A percentile compares a stretch with the other conserved stretches of the same genome.
Conservation (phyloP, 2,329 filamentous ascomycete species). For the Fonsecaea erecta region DNA sequence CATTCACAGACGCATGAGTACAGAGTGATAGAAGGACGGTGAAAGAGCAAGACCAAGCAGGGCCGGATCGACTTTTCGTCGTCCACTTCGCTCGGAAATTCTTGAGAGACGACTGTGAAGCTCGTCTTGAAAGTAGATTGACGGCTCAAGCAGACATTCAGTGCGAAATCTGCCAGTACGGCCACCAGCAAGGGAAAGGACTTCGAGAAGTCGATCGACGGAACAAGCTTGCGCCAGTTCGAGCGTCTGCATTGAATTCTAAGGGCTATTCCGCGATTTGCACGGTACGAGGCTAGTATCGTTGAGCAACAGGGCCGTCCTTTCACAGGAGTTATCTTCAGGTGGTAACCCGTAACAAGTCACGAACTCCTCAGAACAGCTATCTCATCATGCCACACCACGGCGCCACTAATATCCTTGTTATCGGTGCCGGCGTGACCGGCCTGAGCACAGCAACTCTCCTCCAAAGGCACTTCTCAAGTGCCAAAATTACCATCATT, state of each 20-base stretch:
- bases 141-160: too few relatives aligned
- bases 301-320: neutral
- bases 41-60: too few relatives aligned
- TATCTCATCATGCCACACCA: neutral
- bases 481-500: conserved; percentile 48
- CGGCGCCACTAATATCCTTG: conserved; percentile 19
- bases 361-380: neutral
- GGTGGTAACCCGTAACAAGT: neutral
- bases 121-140: too few relatives aligned
- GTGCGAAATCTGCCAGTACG: too few relatives aligned
- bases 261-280: neutral
- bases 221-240: neutral
- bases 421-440: conserved; percentile 36
- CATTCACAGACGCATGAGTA: too few relatives aligned
- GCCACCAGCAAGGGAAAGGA: too few relatives aligned
- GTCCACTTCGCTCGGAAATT: too few relatives aligned
- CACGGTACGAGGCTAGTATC: neutral
- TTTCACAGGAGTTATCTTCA: too few relatives aligned
- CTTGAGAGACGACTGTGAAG: too few relatives aligned
- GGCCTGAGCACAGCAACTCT: conserved; percentile 36
- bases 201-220: neutral
- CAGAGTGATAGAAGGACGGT: too few relatives aligned
- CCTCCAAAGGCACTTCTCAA: conserved; percentile 36
- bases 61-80: too few relatives aligned
- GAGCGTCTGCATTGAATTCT: neutral